Base-by-base conservation (phyloP, 2,329 filamentous ascomycete genomes). In the Ceratocystis diversiconidia region DNA sequence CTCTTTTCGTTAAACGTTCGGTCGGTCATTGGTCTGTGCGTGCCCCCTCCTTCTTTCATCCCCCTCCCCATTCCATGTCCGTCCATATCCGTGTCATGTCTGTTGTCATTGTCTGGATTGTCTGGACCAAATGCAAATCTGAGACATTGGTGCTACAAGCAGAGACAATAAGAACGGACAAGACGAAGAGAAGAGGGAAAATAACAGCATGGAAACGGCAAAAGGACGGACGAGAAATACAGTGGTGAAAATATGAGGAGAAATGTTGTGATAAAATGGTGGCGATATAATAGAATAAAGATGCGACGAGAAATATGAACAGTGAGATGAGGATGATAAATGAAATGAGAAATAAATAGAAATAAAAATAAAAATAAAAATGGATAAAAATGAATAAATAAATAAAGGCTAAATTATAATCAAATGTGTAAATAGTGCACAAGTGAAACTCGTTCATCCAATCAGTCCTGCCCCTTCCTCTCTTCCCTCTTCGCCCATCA, bases 31-130 rank as follows among this genome's bases (percentile, higher is more conserved):
- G 36, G 52, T 57, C 52, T 32, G 52, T 57, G 52, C 52, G 52
- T 15, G 7, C 12, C 28, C 52, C 46, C 22, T 22, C 52, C 52
- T 28, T 57, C 52, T 28, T 28, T 28, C 30, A n/a, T 19, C 44
- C 28, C 30, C 30, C 19, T 30, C 32, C 22, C 59, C 7, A 30
- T 15, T 30, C 28, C 59, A 19, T 22, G 22, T 15, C 25, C 52
- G 52, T 57, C 52, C 52, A 57, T 57, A 28, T 30, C 52, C 52
- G 52, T 57, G 52, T 57, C 61, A 48, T 62, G 61, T 48, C 41
- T 62, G 41, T 30, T 62, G 32, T 61, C 59, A 41, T 61, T 61
- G 59, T 46, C 59, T 25, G 36, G 36, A 62, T 36, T 48, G 46
- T 50, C 61, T 62, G 61, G 36, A 46, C 61, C 41, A 44, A 62